Percentiles rank a stretch among this genome's conserved stretches.
Conservation (phyloP, 768 basidiomycete species). For the Pulveroboletus sp. region DNA sequence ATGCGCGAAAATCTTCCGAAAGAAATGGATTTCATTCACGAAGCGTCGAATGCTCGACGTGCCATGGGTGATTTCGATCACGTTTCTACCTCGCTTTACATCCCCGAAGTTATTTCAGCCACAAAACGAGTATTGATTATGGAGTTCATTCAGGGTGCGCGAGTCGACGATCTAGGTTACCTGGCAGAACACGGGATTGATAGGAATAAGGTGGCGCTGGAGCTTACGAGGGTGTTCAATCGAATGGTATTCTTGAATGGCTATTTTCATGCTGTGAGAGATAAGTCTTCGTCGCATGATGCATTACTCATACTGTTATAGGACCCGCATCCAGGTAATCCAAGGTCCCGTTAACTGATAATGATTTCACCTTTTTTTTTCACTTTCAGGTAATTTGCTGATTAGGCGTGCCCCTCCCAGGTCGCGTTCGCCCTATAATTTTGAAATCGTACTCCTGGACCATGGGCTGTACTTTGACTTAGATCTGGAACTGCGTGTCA, state of each 20-base stretch:
- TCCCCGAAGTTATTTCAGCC: conserved; percentile 77
- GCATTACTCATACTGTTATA: conserved; percentile 29
- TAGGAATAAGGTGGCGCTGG: conserved; percentile 88
- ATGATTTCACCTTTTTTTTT: not conserved
- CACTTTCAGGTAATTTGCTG: conserved; percentile 69
- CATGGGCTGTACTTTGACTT: conserved; percentile 95
- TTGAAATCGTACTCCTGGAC: conserved; percentile 92
- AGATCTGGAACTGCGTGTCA: conserved; percentile 69
- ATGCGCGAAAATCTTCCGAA: conserved; percentile 89
- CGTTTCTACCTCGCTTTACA: conserved; percentile 76
- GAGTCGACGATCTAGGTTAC: conserved; percentile 85
- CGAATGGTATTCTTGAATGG: conserved; percentile 96
- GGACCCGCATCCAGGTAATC: conserved; percentile 82
- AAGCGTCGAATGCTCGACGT: conserved; percentile 80
- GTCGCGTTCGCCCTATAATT: conserved; percentile 84
- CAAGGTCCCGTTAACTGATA: conserved; percentile 1
- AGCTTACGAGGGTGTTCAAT: conserved; percentile 85
- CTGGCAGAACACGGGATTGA: conserved; percentile 81
- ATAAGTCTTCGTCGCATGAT: not conserved
- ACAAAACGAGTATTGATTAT: conserved; percentile 85
- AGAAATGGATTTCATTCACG: conserved; percentile 93
- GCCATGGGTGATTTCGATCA: conserved; percentile 65
- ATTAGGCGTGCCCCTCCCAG: conserved; percentile 65
- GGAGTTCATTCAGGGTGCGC: conserved; percentile 89
- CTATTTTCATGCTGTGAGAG: conserved; percentile 75